These are phyloP conservation scores for Guadua angustifolia DNA, from an alignment of 176 grass and related monocot genomes.

Conservation along the genomic window DNA sequence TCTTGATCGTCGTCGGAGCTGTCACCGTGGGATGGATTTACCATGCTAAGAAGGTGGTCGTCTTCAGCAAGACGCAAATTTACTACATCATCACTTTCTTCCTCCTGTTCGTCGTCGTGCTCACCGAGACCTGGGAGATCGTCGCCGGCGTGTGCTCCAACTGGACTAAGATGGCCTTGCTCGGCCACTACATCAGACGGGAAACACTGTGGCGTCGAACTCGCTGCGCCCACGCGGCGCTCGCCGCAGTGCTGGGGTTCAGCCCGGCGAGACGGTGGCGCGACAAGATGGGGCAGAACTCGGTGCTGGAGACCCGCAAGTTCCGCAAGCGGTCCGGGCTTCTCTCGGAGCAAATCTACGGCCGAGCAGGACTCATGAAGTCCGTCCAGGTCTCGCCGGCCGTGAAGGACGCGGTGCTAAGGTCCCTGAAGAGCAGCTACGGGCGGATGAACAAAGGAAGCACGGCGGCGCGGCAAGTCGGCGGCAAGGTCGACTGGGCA, in stretches of 20 bases:
- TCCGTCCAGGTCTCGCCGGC: not conserved
- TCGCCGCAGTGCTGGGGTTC: not conserved
- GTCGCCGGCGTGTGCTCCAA: conserved; percentile 37
- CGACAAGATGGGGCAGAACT: conserved; percentile 43
- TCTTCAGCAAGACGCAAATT: rapidly evolving
- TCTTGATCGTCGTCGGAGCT: conserved; percentile 35
- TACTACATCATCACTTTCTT: not conserved
- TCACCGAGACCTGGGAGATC: conserved; percentile 32
- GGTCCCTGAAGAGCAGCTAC: conserved; percentile 7
- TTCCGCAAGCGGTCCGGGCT: not conserved
- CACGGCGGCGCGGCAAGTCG: not conserved
- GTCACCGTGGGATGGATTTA: not conserved
- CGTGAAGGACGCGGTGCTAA: conserved; percentile 9
- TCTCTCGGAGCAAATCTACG: not conserved
- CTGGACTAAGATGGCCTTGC: conserved; percentile 53
- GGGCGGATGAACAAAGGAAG: not conserved
- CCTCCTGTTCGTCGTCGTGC: not conserved
- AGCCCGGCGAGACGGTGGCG: conserved; percentile 25
- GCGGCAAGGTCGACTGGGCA: conserved; percentile 20
- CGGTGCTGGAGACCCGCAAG: conserved; percentile 31
- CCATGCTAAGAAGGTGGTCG: rapidly evolving
- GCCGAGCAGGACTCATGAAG: conserved; percentile 19
- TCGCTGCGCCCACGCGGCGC: not conserved
- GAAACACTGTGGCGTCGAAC: not conserved
- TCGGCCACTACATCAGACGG: conserved; percentile 32